These are phyloP conservation scores for Hyphopichia fennica DNA, from an alignment of 1,139 yeast genomes.

Conservation along the genomic window DNA sequence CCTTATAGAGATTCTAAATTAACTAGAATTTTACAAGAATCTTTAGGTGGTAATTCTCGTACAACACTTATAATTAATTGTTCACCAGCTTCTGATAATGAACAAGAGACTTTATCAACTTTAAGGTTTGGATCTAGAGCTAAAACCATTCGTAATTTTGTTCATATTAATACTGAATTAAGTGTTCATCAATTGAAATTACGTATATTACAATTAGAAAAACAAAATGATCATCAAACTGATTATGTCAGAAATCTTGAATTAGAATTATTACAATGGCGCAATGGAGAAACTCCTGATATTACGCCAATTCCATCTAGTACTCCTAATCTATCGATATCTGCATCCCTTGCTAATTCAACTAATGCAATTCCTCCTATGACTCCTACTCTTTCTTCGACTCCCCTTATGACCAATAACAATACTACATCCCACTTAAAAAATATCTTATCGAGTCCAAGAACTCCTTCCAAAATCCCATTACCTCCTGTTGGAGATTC, in stretches of 20 bases:
- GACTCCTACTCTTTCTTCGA: not conserved
- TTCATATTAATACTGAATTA: slow-evolving; percentile 68
- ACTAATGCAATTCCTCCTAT: not conserved
- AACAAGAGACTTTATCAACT: slow-evolving; percentile 72
- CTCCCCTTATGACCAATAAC: not conserved
- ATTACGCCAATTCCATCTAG: not conserved
- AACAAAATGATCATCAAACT: slow-evolving; percentile 44
- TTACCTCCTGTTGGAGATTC: not conserved
- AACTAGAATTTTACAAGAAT: slow-evolving; percentile 80
- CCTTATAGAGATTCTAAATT: slow-evolving; percentile 85
- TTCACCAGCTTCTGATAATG: slow-evolving; percentile 65
- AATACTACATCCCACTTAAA: not conserved
- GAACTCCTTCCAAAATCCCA: slow-evolving; percentile 10
- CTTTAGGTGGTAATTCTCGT: slow-evolving; percentile 84
- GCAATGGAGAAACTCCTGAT: not conserved
- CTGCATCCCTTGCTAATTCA: not conserved
- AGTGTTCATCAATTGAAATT: slow-evolving; percentile 56
- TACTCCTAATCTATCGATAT: not conserved
- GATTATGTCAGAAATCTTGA: slow-evolving; percentile 50
- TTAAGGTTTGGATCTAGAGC: slow-evolving; percentile 81
- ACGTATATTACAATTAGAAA: slow-evolving; percentile 49
- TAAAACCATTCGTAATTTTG: slow-evolving; percentile 65
- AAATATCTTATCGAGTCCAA: slow-evolving; percentile 6
- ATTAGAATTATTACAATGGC: slow-evolving; percentile 33
- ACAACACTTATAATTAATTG: slow-evolving; percentile 80